Base-by-base conservation (phyloP, 1,284 basidiomycete genomes). In the Acaromyces ingoldii region DNA sequence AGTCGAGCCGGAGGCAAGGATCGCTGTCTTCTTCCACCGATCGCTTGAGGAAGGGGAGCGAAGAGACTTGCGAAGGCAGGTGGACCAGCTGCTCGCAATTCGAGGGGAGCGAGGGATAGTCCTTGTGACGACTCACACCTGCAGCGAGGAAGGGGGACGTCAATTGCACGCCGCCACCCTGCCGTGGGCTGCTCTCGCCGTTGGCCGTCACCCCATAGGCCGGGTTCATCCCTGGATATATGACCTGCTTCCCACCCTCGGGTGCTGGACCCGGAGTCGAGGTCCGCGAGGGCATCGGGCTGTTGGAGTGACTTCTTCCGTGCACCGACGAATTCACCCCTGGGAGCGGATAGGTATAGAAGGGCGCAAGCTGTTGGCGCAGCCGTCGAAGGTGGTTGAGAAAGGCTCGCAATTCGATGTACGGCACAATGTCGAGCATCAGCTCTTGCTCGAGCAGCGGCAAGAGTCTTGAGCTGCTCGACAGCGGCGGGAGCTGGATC, bases 11-110 rank as follows among this genome's bases (percentile, higher is more conserved):
- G 31, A 97, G 79, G 0, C 91, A 89, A 0, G 93, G 89, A 62
- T 98, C 95, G 17, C 92, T 88, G 76, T 98, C 93, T 77, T 98
- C 95, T 3, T 81, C 80, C 24, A 87, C 77, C 19, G 91, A 78
- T 29, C 93, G 82, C 15, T 88, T 82, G 24, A 97, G 77, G 77
- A 96, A 96, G 0, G 92, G 87, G 42, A 91, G 81, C 0, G 84
- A 82, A 1, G 67, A 55, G 25, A 77, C 69, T 41, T 76, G 72
- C 22, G 63, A 67, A 10, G 77, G 70, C 6, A 76, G 63, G 22
- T 59, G 55, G 6, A 75, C 68, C 24, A 73, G 33, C 29, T 53
- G 61, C 39, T 74, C 72, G 15, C 62, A 65, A 19, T 62, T 67
- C 17, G 67, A 70, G 42, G 63, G 76, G 43, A 88, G 78, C 25